Evolutionary conservation across 257 asterid genomes (phyloP), one percentile per base, ranked within the genome.

Genomic region (Ligustrum vulgare): DNA sequence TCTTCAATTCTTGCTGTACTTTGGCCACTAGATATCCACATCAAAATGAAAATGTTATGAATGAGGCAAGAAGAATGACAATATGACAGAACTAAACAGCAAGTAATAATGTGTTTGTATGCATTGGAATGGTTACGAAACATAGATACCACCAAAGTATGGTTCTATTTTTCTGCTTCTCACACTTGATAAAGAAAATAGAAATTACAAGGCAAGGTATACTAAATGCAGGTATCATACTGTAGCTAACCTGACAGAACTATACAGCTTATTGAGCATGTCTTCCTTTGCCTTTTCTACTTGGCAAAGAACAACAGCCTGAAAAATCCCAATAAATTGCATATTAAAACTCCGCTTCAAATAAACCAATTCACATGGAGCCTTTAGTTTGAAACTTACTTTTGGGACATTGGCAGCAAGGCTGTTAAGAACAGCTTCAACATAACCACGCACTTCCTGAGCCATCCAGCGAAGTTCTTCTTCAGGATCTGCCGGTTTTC

Each of bases 391-490:
- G 37, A 76, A 73, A 68, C 87, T n/a, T 70, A 89, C 98, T 87
- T 93, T 93, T 62, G 98, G 98, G 77, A 93, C 97, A 82, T 93
- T 93, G 70, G 98, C 98, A 39, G 96, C 98, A 78, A 93, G 97
- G 81, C 98, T 93, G 82, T 93, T 93, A 18, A 93, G 91, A 79
- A 93, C 98, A 63, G 98, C 98, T 86, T 93, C 98, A 78, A 93
- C 98, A 84, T 93, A 93, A 74, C 98, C 98, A 34, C 98, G 96
- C 78, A 93, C 98, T 91, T 93, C 98, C 78, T 93, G 98, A 83
- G 98, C 84, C 97, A 93, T 93, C 98, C 98, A 93, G 72, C 98
- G 90, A 76, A 93, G 98, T 79, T 93, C 98, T 83, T 93, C 98
- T 82, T 93, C 98, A 3, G 98, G 98, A 81, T 93, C 97, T 23